Conservation (phyloP, 1,139 yeast genomes). For the Taphrina deformans region DNA sequence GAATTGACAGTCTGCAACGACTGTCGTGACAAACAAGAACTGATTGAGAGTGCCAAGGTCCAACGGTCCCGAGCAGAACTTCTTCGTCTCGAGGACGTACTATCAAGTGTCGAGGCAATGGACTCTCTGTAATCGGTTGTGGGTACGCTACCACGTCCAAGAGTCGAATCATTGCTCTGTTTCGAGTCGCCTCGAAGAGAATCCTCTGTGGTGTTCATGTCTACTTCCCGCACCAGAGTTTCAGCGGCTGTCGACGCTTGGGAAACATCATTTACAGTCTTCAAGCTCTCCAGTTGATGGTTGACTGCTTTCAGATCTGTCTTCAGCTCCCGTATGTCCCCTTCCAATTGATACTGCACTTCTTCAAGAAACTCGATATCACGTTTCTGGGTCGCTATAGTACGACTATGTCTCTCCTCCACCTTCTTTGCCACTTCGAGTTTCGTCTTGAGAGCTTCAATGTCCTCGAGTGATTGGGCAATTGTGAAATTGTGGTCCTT, state of each 20-base stretch:
- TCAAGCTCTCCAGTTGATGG: not conserved
- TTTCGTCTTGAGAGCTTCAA: not conserved
- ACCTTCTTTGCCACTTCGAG: slow-evolving; percentile 9
- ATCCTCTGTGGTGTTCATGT: not conserved
- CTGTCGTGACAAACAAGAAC: not conserved
- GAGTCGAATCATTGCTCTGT: not conserved
- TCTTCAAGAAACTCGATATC: slow-evolving; percentile 7
- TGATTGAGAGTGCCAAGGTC: not conserved
- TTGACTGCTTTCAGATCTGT: not conserved
- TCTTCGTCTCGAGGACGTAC: not conserved
- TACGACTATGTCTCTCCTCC: not conserved
- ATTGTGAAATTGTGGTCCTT: not conserved
- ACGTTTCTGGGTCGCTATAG: not conserved
- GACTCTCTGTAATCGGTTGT: not conserved
- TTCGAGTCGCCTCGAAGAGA: not conserved
- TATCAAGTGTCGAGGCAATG: not conserved
- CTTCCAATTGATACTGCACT: slow-evolving; percentile 2
- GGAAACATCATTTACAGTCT: not conserved
- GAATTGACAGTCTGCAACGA: slow-evolving; percentile 1
- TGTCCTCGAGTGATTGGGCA: not conserved
- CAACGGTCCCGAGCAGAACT: not conserved
- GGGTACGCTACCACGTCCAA: not conserved
- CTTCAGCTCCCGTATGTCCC: slow-evolving; percentile 1
- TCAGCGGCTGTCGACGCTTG: not conserved
- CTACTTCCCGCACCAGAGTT: not conserved